A percentile compares a stretch with the other conserved stretches of the same genome.
phyloP scores from a whole-genome alignment of 352 stramenopile species.

The Phytopythium chamaehyphon region DNA sequence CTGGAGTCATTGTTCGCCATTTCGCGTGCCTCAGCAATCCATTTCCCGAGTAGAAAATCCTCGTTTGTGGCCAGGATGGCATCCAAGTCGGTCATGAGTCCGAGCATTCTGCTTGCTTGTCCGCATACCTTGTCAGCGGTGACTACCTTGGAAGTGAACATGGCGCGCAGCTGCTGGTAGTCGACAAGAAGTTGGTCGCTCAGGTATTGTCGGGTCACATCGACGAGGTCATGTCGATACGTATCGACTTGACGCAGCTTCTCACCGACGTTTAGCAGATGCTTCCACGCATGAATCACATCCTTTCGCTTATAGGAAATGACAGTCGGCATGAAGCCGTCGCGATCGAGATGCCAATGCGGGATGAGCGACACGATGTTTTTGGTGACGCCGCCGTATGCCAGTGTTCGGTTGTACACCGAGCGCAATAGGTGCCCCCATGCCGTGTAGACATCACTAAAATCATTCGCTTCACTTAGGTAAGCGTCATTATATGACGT shows the following conservation, averaged over 20 bases:
- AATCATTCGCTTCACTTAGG: neutral
- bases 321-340: conserved; percentile 69
- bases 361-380: conserved; percentile 63
- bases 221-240: conserved; percentile 74
- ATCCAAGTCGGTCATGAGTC: conserved; percentile 51
- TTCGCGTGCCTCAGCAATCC: conserved; percentile 54
- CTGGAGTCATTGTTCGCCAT: conserved; percentile 23
- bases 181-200: conserved; percentile 58
- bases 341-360: conserved; percentile 55
- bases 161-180: conserved; percentile 53
- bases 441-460: conserved; percentile 16
- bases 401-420: conserved; percentile 71
- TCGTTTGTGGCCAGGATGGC: conserved; percentile 58
- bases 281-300: conserved; percentile 50
- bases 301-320: conserved; percentile 73
- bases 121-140: conserved; percentile 26
- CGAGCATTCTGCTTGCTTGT: conserved; percentile 42
- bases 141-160: conserved; percentile 32
- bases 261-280: conserved; percentile 36
- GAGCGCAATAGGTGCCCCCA: conserved; percentile 54
- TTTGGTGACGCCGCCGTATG: conserved; percentile 71
- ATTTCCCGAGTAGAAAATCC: conserved; percentile 70
- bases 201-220: conserved; percentile 73
- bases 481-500: neutral
- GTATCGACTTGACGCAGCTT: conserved; percentile 42